These are phyloP conservation scores for Eutrema heterophyllum DNA, from an alignment of 345 rosid genomes.

Conservation along the genomic window DNA sequence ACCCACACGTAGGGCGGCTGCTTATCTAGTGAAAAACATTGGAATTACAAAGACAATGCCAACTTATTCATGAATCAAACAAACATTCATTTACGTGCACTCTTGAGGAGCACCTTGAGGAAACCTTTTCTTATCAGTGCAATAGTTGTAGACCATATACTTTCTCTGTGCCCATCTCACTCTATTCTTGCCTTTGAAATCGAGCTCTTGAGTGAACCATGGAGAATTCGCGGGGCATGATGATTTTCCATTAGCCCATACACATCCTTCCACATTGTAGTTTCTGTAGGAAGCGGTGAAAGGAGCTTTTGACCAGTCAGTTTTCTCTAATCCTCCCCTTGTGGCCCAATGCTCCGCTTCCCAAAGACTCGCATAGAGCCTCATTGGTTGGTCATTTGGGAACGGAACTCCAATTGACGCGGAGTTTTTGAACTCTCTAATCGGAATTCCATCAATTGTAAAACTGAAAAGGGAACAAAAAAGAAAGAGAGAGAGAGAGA, in stretches of 20 bases:
- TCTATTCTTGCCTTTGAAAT: slow-evolving; percentile 19
- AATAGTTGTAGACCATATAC: slow-evolving; percentile 43
- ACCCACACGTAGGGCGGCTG: not conserved
- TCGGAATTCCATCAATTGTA: slow-evolving; percentile 48
- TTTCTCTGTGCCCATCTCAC: slow-evolving; percentile 41
- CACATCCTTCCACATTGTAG: slow-evolving; percentile 46
- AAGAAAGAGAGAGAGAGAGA: not conserved
- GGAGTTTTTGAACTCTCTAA: slow-evolving; percentile 73
- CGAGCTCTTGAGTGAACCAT: slow-evolving; percentile 40
- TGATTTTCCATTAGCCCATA: slow-evolving; percentile 41
- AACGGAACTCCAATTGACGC: slow-evolving; percentile 53
- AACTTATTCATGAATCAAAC: not conserved
- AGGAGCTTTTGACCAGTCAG: slow-evolving; percentile 57
- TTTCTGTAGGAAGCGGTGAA: slow-evolving; percentile 55
- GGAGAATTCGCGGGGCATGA: slow-evolving; percentile 20
- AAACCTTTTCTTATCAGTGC: slow-evolving; percentile 26
- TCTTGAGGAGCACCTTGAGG: slow-evolving; percentile 27
- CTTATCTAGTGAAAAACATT: not conserved
- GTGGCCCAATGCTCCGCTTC: slow-evolving; percentile 73
- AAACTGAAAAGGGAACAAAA: slow-evolving; percentile 30
- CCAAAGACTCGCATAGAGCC: slow-evolving; percentile 51
- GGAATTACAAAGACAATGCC: not conserved
- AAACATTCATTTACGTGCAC: slow-evolving; percentile 10
- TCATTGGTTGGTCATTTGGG: slow-evolving; percentile 53
- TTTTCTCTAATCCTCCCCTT: slow-evolving; percentile 57